Evolutionary conservation across 371 early-diverging fungal species (phyloP).

Genomic region (Parasitella parasitica): DNA sequence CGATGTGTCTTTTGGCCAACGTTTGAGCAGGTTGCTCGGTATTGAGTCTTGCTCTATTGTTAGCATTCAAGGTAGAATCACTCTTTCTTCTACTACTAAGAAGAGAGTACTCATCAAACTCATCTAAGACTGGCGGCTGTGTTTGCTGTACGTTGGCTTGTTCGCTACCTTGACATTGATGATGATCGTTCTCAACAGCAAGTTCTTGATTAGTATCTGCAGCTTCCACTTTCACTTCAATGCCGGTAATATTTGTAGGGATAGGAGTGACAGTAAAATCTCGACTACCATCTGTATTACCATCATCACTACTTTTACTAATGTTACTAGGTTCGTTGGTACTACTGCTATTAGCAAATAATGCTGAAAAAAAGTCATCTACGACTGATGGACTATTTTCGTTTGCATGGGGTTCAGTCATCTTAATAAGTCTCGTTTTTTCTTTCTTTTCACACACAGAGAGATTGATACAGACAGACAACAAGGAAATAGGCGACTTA

Average conservation of each 20-base stretch:
- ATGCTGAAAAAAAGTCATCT: conserved; percentile 50
- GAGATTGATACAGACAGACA: not conserved
- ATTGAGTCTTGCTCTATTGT: not conserved
- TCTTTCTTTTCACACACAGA: not conserved
- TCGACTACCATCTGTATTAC: not conserved
- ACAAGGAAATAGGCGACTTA: not conserved
- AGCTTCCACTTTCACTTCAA: not conserved
- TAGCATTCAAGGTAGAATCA: not conserved
- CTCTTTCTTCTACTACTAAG: conserved; percentile 33
- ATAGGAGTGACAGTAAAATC: not conserved
- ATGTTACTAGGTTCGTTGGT: conserved; percentile 19
- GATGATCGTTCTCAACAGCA: not conserved
- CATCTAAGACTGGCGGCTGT: conserved; percentile 32
- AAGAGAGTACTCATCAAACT: conserved; percentile 53
- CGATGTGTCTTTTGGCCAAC: conserved; percentile 26
- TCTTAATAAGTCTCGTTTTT: not conserved
- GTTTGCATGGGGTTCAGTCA: conserved; percentile 8
- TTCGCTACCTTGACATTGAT: not conserved
- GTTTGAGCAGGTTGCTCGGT: conserved; percentile 11
- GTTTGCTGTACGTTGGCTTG: conserved; percentile 5
- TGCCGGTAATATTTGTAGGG: not conserved
- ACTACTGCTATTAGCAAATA: conserved; percentile 37
- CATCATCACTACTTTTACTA: conserved; percentile 39
- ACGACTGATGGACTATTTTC: conserved; percentile 35
- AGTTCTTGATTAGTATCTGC: not conserved